phyloP scores from a whole-genome alignment of 805 yeast species.

The Candida maris region DNA sequence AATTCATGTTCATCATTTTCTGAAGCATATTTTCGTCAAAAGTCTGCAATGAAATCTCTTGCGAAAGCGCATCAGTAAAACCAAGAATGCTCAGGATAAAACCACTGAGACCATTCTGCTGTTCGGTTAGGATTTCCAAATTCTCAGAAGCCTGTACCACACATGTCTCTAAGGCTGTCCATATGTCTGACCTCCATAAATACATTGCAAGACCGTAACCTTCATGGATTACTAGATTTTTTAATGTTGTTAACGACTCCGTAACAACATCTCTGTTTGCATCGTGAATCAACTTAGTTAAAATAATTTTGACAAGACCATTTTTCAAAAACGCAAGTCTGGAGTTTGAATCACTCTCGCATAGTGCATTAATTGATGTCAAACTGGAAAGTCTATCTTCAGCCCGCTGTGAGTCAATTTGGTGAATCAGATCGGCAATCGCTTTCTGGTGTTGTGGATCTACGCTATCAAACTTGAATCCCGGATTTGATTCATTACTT shows the following conservation, averaged over 20 bases:
- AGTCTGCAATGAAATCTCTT: conserved; percentile 56
- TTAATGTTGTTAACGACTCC: conserved; percentile 74
- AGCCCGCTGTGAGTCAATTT: conserved; percentile 57
- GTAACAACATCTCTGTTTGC: conserved; percentile 70
- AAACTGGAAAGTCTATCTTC: conserved; percentile 78
- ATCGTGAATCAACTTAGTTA: conserved; percentile 66
- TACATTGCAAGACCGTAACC: conserved; percentile 78
- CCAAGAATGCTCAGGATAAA: conserved; percentile 72
- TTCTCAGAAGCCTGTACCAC: conserved; percentile 50
- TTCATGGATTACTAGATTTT: conserved; percentile 80
- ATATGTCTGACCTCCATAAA: conserved; percentile 75
- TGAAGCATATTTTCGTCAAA: conserved; percentile 33
- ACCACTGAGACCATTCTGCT: conserved; percentile 49
- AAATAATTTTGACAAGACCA: conserved; percentile 56
- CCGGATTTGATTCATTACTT: not conserved
- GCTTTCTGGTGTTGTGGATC: conserved; percentile 32
- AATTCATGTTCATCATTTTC: conserved; percentile 18
- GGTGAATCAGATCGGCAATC: conserved; percentile 63
- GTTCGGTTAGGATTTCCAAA: conserved; percentile 37
- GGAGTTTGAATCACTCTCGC: conserved; percentile 59
- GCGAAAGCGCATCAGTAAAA: conserved; percentile 55
- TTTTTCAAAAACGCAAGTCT: conserved; percentile 68
- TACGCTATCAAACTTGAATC: not conserved
- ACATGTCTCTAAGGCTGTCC: conserved; percentile 55
- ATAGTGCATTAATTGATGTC: conserved; percentile 64